These are phyloP conservation scores for Alternaria tenuissima DNA, from an alignment of 2,329 filamentous ascomycete genomes.

Conservation along the genomic window DNA sequence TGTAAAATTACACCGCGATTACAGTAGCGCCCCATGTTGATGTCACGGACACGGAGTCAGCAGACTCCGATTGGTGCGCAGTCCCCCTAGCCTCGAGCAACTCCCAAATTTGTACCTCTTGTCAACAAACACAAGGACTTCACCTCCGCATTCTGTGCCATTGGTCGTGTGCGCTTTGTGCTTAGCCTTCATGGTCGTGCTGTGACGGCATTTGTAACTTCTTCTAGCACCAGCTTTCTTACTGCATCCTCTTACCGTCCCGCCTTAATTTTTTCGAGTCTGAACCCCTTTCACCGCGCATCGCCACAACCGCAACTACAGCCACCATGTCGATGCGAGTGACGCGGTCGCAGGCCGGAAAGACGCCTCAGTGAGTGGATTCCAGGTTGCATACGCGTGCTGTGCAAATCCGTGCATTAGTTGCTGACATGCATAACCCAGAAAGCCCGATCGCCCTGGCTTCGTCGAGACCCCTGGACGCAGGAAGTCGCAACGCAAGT, in stretches of 20 bases:
- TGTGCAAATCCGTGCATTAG: neutral
- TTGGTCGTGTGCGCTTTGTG: conserved; percentile 13
- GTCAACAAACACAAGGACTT: conserved; percentile 34
- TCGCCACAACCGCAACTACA: conserved; percentile 20
- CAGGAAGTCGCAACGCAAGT: conserved; percentile 55
- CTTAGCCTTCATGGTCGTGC: conserved; percentile 12
- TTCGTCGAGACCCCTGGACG: conserved; percentile 60
- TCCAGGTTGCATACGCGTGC: neutral
- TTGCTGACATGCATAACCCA: conserved; percentile 39
- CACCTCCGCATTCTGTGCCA: conserved; percentile 9
- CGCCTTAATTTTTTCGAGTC: conserved; percentile 2
- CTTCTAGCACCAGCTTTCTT: conserved; percentile 2
- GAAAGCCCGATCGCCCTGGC: conserved; percentile 53
- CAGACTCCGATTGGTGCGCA: conserved; percentile 13
- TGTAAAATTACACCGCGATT: neutral
- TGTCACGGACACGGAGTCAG: neutral
- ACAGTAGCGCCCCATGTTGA: neutral
- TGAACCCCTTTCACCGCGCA: conserved; percentile 24
- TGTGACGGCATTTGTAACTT: conserved; percentile 16
- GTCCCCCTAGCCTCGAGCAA: conserved; percentile 11
- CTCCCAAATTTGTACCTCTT: conserved; percentile 18
- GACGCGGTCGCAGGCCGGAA: conserved; percentile 59
- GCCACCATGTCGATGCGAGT: conserved; percentile 50
- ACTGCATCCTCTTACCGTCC: neutral
- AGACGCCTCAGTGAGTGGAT: conserved; percentile 56